phyloP scores from a whole-genome alignment of 225 moss, liverwort and hornwort genomes.

The Takakia lepidozioides region DNA sequence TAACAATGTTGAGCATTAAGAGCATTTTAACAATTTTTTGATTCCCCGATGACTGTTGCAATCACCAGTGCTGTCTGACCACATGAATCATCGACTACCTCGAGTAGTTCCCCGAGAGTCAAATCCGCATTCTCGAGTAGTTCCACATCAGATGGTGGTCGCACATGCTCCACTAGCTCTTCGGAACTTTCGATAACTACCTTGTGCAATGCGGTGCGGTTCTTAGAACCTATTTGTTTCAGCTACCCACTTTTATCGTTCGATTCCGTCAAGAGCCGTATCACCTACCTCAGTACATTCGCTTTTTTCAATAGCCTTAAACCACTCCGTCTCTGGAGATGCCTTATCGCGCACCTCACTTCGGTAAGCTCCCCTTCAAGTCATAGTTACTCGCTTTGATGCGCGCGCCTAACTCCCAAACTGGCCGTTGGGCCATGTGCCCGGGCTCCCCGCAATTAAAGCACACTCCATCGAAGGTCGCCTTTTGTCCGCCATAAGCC shows the following conservation, averaged over 20 bases:
- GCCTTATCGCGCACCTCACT: no score
- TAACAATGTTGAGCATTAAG: slow-evolving; percentile 2
- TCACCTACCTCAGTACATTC: slow-evolving; percentile 4
- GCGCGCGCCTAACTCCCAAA: no score
- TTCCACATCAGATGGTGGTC: not conserved
- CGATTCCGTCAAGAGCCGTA: slow-evolving; percentile 4
- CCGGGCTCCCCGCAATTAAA: no score
- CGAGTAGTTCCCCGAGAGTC: slow-evolving; percentile 13
- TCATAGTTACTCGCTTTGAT: no score
- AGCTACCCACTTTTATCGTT: not conserved
- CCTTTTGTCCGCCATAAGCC: no score
- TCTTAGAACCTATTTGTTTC: slow-evolving; percentile 3
- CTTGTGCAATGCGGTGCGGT: slow-evolving; percentile 23
- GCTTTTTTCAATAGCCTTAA: no score
- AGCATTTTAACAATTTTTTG: slow-evolving; percentile 11
- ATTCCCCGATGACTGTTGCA: slow-evolving; percentile 22
- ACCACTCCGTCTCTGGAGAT: no score
- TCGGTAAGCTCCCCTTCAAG: no score
- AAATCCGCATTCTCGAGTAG: not conserved
- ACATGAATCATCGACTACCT: slow-evolving; percentile 20
- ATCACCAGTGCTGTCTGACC: slow-evolving; percentile 17
- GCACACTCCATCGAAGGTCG: no score
- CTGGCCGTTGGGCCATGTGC: no score
- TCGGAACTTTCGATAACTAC: slow-evolving; percentile 27
- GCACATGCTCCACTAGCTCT: slow-evolving; percentile 16